Evolutionary conservation across 129 eudicot genomes (phyloP).

Genomic region (Scalesia atractyloides): DNA sequence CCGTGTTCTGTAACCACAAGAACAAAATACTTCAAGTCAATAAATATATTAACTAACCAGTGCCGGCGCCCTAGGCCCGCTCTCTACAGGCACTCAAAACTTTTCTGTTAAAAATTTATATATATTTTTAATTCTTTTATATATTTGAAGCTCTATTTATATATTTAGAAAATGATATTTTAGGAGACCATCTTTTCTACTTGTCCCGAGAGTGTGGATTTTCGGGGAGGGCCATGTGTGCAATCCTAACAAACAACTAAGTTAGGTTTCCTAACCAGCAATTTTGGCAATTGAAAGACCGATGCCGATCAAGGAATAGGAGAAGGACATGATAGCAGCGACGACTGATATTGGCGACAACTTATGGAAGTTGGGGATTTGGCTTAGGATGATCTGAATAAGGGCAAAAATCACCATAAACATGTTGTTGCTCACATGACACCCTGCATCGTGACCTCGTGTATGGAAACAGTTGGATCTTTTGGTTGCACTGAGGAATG

Average conservation of each 20-base stretch:
- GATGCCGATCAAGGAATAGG: conserved; percentile 65
- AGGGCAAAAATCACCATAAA: conserved; percentile 63
- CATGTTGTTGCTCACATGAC: conserved; percentile 39
- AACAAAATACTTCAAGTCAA: background rate
- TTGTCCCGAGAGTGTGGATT: too few species aligned
- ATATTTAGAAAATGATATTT: too few species aligned
- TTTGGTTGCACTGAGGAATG: conserved; percentile 52
- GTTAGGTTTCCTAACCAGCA: conserved; percentile 21
- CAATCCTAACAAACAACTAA: background rate
- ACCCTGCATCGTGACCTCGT: conserved; percentile 51
- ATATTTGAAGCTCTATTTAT: too few species aligned
- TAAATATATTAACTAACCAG: background rate
- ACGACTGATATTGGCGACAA: conserved; percentile 58
- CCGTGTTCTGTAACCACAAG: conserved; percentile 31
- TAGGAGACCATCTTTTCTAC: too few species aligned
- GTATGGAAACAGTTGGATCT: conserved; percentile 72
- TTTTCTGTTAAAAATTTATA: too few species aligned
- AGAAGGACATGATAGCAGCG: conserved; percentile 82
- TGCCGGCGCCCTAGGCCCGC: too few species aligned
- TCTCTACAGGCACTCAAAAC: too few species aligned
- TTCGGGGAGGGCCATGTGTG: too few species aligned
- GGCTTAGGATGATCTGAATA: conserved; percentile 58
- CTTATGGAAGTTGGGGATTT: conserved; percentile 71
- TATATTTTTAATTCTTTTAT: too few species aligned
- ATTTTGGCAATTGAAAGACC: conserved; percentile 68